phyloP scores from a whole-genome alignment of 2,329 filamentous ascomycete species.

The Ophiocordyceps camponoti-leonardi region DNA sequence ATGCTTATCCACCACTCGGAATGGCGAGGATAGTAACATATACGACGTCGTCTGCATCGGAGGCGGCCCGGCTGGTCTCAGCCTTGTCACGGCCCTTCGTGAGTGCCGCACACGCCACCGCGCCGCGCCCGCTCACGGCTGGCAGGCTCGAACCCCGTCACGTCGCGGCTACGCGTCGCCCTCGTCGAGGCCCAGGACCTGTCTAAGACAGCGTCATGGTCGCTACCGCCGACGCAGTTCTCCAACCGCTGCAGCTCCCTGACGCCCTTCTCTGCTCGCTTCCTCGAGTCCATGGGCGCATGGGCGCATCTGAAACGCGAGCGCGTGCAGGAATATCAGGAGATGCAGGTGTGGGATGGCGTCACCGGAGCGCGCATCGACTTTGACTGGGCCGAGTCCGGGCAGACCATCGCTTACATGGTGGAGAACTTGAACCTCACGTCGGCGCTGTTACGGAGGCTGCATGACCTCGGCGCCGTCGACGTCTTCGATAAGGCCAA shows the following conservation, averaged over 20 bases:
- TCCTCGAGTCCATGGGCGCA: conserved; percentile 67
- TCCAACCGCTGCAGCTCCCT: conserved; percentile 94
- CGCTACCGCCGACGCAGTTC: conserved; percentile 49
- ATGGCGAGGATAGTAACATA: conserved; percentile 41
- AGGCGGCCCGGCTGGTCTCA: conserved; percentile 77
- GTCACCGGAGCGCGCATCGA: conserved; percentile 73
- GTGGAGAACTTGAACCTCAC: conserved; percentile 86
- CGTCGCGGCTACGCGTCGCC: conserved; percentile 64
- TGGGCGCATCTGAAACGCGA: conserved; percentile 60
- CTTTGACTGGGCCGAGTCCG: conserved; percentile 55
- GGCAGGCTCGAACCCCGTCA: conserved; percentile 58
- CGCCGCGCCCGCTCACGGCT: not conserved
- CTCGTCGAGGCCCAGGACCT: conserved; percentile 85
- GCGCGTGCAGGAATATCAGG: conserved; percentile 73
- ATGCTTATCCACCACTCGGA: conserved; percentile 22
- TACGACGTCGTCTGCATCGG: conserved; percentile 91
- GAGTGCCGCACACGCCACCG: conserved; percentile 6
- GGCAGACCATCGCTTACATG: conserved; percentile 79
- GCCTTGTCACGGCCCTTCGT: conserved; percentile 63
- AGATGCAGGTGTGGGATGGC: conserved; percentile 98
- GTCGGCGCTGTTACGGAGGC: conserved; percentile 53
- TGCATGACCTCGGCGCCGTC: conserved; percentile 52
- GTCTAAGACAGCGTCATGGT: conserved; percentile 47
- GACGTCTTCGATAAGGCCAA: conserved; percentile 59
- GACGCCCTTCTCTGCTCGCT: conserved; percentile 73